Evolutionary conservation across 2,329 filamentous ascomycete genomes (phyloP), one percentile per base, ranked within the genome.

Genomic region (Fusarium sp.): DNA sequence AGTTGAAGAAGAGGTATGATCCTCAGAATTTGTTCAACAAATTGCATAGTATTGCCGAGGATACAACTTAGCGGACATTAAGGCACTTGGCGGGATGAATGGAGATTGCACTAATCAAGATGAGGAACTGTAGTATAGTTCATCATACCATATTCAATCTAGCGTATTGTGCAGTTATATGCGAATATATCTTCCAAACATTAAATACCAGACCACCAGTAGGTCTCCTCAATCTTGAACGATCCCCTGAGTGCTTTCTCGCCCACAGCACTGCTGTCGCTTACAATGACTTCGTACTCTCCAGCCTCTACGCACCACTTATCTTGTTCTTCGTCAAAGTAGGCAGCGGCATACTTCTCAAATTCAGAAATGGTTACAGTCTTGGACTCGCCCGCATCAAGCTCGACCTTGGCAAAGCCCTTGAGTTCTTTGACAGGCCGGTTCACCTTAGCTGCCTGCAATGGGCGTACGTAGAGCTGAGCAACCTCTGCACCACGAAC

Each of bases 281-380:
- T 86, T 4, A 92, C 86, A 57, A 89, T 79, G 18, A 93, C 83
- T 60, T 86, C 85, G 76, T 93, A 93, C 50, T 82, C 82, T 30
- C 91, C 92, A 76, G 85, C 85, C 80, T 92, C 90, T 3, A 86
- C 86, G 22, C 87, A 85, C 91, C 91, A 94, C 73, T 88, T 83
- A 59, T 86, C 83, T 15, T 87, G 82, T 67, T 87, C 85, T 81
- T 94, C 91, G 71, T 93, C 90, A 84, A 89, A 94, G 80, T 90
- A 94, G 57, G 88, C 88, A 0, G 88, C 86, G 0, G 88, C 89
- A 58, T 92, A 89, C 80, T 91, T 92, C 74, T 87, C 87, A 65
- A 87, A 76, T 51, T 90, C 79, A 6, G 82, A 80, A 10, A 94
- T 82, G n/a, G 84, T 81, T 3, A 89, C 87, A 9, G 72, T 81